A percentile compares a stretch with the other conserved stretches of the same genome.
Conservation (phyloP, 2,329 filamentous ascomycete species). For the Tolypocladium tundrense region DNA sequence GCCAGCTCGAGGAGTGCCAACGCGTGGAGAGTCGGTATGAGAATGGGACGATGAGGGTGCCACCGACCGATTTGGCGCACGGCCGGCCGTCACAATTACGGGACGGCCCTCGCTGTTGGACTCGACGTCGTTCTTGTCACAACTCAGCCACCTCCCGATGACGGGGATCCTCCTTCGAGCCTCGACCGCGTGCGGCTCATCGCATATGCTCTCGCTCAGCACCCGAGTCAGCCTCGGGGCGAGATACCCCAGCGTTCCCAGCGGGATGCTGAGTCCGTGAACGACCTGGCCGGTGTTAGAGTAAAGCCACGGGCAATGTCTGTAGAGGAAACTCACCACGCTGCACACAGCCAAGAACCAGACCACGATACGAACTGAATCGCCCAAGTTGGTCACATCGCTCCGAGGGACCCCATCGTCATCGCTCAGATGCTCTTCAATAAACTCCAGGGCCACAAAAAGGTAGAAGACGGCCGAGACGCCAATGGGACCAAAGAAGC, state of each 20-base stretch:
- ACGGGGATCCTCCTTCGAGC: conserved; percentile 9
- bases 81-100: background rate
- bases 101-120: background rate
- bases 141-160: conserved; percentile 7
- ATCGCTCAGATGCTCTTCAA: conserved; percentile 38
- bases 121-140: background rate
- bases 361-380: conserved; percentile 61
- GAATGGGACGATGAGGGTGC: background rate
- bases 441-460: conserved; percentile 68
- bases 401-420: conserved; percentile 49
- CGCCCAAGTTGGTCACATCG: conserved; percentile 56
- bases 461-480: conserved; percentile 88
- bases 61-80: background rate
- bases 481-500: conserved; percentile 88
- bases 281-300: conserved; percentile 36
- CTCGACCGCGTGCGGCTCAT: conserved; percentile 4
- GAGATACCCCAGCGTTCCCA: conserved; percentile 55
- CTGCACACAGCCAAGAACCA: conserved; percentile 84
- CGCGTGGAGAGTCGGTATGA: background rate
- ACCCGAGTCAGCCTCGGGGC: conserved; percentile 43
- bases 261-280: conserved; percentile 68
- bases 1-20: background rate
- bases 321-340: conserved; percentile 46
- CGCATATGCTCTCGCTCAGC: conserved; percentile 11
- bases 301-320: background rate